Base-by-base conservation (phyloP, 805 yeast genomes). In the Candida nanaspora region DNA sequence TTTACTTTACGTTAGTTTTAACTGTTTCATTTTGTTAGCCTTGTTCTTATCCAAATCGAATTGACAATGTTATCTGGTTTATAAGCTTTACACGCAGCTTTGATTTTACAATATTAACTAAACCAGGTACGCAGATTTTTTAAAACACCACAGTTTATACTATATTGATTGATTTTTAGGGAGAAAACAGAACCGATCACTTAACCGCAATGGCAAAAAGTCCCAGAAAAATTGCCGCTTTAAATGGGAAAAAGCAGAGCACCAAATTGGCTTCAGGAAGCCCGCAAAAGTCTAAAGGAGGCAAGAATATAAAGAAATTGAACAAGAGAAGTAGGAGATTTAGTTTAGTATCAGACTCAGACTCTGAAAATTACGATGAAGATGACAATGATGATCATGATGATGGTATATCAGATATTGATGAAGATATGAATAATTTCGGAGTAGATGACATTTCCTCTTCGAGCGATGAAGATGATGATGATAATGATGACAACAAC, bases 221-320 rank as follows among this genome's bases (percentile, higher is more conserved):
- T 47, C 58, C 61, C 35, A 53, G 57, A 40, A 62, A 53, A 60
- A 29, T 44, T 50, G 33, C 50, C 50, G 20, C 29, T 15, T n/a
- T 18, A 20, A 20, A 13, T 31, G 20, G 22, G 19, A 32, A 28
- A 35, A 41, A 28, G 16, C 33, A 30, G 26, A 33, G 15, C 25
- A 23, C 8, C 13, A 37, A 22, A 21, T 20, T 4, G 39, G 42
- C 39, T 33, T 29, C 46, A 37, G 35, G 33, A 26, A 30, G 21
- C 39, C 35, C 35, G 23, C 39, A 37, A 34, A 15, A 55, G 62
- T 42, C 69, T 66, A 36, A 62, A 73, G 53, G 57, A 68, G 45
- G 22, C 50, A 51, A 11, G 38, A 46, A 25, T 29, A 37, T 38
- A 22, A 43, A 30, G 27, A 42, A 20, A 45, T 42, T 34, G 41